Evolutionary conservation across 106 monocot species (phyloP).

Genomic region (Apostasia shenzhenica): DNA sequence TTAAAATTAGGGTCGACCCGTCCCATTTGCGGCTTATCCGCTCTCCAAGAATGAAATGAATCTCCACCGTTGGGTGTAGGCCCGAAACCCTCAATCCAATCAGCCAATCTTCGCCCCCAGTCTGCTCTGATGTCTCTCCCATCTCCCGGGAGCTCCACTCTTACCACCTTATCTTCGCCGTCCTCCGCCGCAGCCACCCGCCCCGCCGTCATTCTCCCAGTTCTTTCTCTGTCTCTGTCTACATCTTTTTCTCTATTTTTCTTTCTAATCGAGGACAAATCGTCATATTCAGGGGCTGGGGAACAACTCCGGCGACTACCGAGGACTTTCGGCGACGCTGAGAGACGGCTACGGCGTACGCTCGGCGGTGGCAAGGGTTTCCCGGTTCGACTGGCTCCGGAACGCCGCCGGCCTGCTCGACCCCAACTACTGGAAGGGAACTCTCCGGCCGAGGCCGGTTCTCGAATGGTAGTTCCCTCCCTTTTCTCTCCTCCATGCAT

Average conservation of each 20-base stretch:
- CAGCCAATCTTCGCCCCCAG: neutral
- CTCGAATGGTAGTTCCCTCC: conserved; percentile 59
- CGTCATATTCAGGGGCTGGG: conserved; percentile 60
- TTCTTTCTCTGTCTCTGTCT: conserved; percentile 9
- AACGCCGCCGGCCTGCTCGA: conserved; percentile 79
- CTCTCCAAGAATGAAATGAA: no score
- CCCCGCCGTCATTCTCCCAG: conserved; percentile 78
- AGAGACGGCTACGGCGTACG: conserved; percentile 33
- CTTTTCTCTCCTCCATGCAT: neutral
- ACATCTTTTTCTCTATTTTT: neutral
- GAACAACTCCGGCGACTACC: conserved; percentile 78
- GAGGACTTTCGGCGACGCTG: conserved; percentile 31
- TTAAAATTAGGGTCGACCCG: no score
- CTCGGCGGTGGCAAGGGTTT: conserved; percentile 55
- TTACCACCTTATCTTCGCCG: neutral
- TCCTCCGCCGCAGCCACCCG: conserved; percentile 18
- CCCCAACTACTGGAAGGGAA: conserved; percentile 72
- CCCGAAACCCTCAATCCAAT: no score
- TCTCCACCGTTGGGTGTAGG: no score
- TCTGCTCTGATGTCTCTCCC: conserved; percentile 9
- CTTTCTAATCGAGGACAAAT: neutral
- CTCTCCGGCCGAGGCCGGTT: conserved; percentile 67
- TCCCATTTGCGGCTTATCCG: no score
- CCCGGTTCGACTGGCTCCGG: conserved; percentile 84
- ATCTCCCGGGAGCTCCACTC: conserved; percentile 8